Evolutionary conservation across 106 monocot species (phyloP).

Genomic region (Vanilla planifolia): DNA sequence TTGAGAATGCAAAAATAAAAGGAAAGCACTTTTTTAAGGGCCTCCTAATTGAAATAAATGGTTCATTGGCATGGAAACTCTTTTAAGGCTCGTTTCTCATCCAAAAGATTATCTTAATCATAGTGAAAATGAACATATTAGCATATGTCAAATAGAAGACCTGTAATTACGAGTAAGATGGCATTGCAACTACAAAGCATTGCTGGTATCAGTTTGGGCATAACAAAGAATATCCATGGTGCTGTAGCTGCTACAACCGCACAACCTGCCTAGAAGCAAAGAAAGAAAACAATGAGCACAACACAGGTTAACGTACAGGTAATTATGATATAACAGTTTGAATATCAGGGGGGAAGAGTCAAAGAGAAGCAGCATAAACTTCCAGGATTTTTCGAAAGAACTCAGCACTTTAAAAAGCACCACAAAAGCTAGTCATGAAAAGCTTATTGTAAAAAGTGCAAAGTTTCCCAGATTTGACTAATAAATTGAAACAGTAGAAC

Average conservation of each 20-base stretch:
- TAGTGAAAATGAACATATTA: constrained; percentile 2
- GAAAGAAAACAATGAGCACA: constrained; percentile 11
- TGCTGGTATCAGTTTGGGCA: constrained; percentile 49
- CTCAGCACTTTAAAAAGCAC: constrained; percentile 6
- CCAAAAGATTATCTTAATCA: neutral
- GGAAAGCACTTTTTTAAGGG: too few species aligned
- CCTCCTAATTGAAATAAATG: too few species aligned
- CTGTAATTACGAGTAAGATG: constrained; percentile 79
- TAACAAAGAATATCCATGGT: constrained; percentile 81
- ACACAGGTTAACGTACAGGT: neutral
- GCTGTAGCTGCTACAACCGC: constrained; percentile 75
- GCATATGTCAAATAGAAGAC: constrained; percentile 16
- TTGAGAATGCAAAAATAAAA: too few species aligned
- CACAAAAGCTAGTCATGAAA: constrained; percentile 4
- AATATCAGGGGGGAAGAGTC: neutral
- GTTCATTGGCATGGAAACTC: too few species aligned
- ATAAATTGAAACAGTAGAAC: constrained; percentile 5
- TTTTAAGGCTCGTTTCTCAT: neutral
- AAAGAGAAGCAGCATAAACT: neutral
- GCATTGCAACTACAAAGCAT: constrained; percentile 86
- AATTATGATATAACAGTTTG: neutral
- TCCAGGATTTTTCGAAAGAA: neutral
- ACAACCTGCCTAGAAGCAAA: constrained; percentile 60
- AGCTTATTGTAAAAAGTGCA: neutral
- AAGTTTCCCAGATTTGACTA: neutral